Conservation (phyloP, 1,139 yeast genomes). For the Candida sp. region DNA sequence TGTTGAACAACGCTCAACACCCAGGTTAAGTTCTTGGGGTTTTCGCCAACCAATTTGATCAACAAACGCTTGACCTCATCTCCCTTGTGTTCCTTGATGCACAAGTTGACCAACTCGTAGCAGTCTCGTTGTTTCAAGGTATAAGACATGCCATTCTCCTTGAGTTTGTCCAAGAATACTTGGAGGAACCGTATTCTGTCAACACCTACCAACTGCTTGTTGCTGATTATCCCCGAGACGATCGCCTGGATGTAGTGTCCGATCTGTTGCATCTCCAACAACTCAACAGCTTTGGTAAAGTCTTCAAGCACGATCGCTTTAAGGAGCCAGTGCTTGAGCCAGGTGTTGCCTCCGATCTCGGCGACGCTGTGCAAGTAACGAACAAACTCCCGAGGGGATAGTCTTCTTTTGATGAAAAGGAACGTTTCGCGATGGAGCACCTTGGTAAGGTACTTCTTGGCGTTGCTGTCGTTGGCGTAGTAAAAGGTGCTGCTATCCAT, state of each 20-base stretch:
- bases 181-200: conserved; percentile 21
- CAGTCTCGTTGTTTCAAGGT: conserved; percentile 18
- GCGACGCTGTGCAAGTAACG: conserved; percentile 17
- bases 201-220: conserved; percentile 17
- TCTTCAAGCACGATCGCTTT: conserved; percentile 28
- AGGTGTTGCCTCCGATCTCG: conserved; percentile 17
- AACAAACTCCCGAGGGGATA: conserved; percentile 10
- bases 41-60: conserved; percentile 12
- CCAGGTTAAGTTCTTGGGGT: conserved; percentile 7
- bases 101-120: conserved; percentile 15
- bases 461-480: conserved; percentile 6
- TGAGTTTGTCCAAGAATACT: conserved; percentile 16
- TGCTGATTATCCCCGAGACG: conserved; percentile 30
- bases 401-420: conserved; percentile 21
- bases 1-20: conserved; percentile 5
- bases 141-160: conserved; percentile 22
- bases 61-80: conserved; percentile 13
- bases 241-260: conserved; percentile 22
- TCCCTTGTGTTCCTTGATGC: background rate
- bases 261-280: conserved; percentile 23
- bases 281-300: conserved; percentile 24
- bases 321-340: conserved; percentile 25
- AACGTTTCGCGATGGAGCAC: conserved; percentile 20
- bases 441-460: conserved; percentile 10
- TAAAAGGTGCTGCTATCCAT: conserved; percentile 17